phyloP scores from a whole-genome alignment of 192 early-diverging fungal genomes.

The Backusella mclennaniae region DNA sequence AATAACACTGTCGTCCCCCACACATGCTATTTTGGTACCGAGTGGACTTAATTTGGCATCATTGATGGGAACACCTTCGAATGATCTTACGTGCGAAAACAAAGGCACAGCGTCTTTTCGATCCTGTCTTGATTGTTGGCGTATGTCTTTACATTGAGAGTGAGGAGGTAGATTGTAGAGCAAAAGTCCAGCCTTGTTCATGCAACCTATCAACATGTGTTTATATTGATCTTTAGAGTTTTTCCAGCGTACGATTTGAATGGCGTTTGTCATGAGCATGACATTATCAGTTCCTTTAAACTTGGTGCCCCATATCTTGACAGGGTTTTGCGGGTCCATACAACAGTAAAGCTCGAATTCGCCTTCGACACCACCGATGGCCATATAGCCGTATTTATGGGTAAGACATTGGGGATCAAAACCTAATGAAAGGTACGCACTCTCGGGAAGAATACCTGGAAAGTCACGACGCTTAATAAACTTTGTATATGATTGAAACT shows the following conservation, averaged over 20 bases:
- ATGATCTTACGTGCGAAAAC: slow-evolving; percentile 24
- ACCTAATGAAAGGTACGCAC: slow-evolving; percentile 17
- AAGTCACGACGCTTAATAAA: slow-evolving; percentile 17
- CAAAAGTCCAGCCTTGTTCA: slow-evolving; percentile 35
- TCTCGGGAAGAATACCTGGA: background rate
- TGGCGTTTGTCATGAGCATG: slow-evolving; percentile 26
- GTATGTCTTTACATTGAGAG: slow-evolving; percentile 6
- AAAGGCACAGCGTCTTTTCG: background rate
- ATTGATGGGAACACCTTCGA: slow-evolving; percentile 31
- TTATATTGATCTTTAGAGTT: slow-evolving; percentile 12
- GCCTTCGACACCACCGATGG: slow-evolving; percentile 34
- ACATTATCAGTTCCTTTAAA: slow-evolving; percentile 26
- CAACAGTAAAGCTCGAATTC: slow-evolving; percentile 40
- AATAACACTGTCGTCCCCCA: slow-evolving; percentile 38
- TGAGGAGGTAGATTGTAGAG: slow-evolving; percentile 30
- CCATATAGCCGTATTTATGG: slow-evolving; percentile 45
- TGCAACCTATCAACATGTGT: slow-evolving; percentile 18
- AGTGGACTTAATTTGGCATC: slow-evolving; percentile 46
- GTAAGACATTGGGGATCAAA: slow-evolving; percentile 47
- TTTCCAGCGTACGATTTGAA: slow-evolving; percentile 28
- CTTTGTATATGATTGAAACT: slow-evolving; percentile 25
- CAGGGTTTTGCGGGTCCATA: slow-evolving; percentile 15
- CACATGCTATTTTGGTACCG: slow-evolving; percentile 43
- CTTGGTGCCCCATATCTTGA: slow-evolving; percentile 32
- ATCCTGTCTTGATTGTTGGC: background rate